Conservation (phyloP, 2,329 filamentous ascomycete genomes). For the Magnaporthiopsis poae region DNA sequence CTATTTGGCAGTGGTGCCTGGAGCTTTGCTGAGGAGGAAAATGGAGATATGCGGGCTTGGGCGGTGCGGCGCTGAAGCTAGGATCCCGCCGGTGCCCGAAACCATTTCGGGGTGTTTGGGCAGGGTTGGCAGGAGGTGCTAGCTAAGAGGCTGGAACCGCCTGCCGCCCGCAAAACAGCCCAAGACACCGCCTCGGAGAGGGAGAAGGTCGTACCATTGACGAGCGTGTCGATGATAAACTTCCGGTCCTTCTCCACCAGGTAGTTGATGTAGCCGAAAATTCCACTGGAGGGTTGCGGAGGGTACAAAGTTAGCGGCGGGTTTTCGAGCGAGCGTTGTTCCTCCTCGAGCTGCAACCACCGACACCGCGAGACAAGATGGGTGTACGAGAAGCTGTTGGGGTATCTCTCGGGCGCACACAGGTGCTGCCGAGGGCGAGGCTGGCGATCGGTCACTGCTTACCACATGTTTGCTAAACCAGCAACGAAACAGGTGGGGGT, state of each 20-base stretch:
- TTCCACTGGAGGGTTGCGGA: slow-evolving; percentile 51
- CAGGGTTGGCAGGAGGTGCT: background rate
- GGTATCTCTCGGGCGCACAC: background rate
- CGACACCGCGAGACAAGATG: background rate
- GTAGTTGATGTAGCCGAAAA: slow-evolving; percentile 99
- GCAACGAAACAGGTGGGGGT: background rate
- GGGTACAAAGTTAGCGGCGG: background rate
- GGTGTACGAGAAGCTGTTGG: too few species aligned
- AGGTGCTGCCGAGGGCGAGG: background rate
- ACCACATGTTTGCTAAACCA: slow-evolving; percentile 24
- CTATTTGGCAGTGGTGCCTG: background rate
- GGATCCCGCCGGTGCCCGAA: background rate
- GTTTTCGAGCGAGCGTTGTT: background rate
- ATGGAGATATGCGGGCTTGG: background rate
- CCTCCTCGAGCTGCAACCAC: background rate
- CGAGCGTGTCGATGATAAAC: slow-evolving; percentile 88
- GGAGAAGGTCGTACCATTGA: slow-evolving; percentile 64
- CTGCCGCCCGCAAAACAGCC: background rate
- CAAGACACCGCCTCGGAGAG: background rate
- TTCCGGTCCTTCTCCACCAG: slow-evolving; percentile 97
- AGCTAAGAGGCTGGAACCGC: background rate
- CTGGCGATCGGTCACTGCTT: slow-evolving; percentile 13
- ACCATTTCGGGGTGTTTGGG: background rate
- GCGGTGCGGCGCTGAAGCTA: background rate
- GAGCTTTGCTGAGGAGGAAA: background rate